These are phyloP conservation scores for Hypocreales sp. DNA, from an alignment of 2,329 filamentous ascomycete species.

Conservation along the genomic window DNA sequence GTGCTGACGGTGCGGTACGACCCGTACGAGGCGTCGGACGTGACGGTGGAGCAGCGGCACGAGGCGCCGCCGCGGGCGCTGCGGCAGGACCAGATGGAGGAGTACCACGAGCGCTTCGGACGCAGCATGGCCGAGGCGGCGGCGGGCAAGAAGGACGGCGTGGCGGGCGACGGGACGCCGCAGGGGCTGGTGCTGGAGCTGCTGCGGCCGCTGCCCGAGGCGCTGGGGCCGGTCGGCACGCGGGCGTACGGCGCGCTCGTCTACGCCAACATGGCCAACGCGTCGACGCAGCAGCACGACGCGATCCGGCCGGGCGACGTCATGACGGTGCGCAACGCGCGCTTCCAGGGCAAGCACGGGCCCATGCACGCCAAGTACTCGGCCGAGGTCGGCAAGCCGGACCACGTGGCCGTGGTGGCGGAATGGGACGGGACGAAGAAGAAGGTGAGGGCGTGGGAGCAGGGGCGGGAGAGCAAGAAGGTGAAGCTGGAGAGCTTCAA, in stretches of 20 bases:
- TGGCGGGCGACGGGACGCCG: conserved; percentile 74
- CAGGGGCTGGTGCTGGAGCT: conserved; percentile 66
- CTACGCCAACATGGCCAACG: conserved; percentile 90
- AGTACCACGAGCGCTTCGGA: conserved; percentile 69
- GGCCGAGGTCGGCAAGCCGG: conserved; percentile 71
- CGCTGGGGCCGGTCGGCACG: conserved; percentile 70
- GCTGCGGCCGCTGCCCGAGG: conserved; percentile 55
- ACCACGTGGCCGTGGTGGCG: conserved; percentile 80
- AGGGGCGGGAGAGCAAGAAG: conserved; percentile 86
- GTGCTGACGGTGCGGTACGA: conserved; percentile 72
- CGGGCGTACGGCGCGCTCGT: conserved; percentile 83
- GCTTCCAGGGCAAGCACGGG: conserved; percentile 89
- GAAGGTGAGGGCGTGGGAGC: conserved; percentile 91
- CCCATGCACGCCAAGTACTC: conserved; percentile 92
- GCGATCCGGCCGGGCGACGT: conserved; percentile 91
- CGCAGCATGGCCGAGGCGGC: conserved; percentile 59
- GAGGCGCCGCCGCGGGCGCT: conserved; percentile 66
- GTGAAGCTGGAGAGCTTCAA: conserved; percentile 89
- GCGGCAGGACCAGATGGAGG: conserved; percentile 86
- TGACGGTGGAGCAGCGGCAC: conserved; percentile 69
- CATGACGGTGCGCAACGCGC: conserved; percentile 79
- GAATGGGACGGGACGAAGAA: conserved; percentile 99
- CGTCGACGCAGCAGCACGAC: conserved; percentile 75
- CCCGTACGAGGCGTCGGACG: conserved; percentile 54
- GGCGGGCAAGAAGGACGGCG: conserved; percentile 56